These are phyloP conservation scores for Oehlia diaphana DNA, from an alignment of 192 early-diverging fungal genomes.

Conservation along the genomic window DNA sequence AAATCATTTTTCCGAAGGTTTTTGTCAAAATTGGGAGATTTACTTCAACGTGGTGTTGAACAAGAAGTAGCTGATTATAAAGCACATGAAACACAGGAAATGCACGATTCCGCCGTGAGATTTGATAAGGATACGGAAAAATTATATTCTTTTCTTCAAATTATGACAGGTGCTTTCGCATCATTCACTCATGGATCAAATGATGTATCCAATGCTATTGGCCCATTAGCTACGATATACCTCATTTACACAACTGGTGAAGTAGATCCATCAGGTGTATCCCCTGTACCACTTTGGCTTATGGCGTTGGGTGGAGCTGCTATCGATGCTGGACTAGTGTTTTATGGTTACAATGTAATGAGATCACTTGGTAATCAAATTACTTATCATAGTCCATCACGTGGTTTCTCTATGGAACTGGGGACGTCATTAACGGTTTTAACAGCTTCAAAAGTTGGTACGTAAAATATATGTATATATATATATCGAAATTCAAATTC, in stretches of 20 bases:
- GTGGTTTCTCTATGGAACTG: constrained; percentile 80
- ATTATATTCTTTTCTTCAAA: constrained; percentile 81
- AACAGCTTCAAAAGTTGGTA: constrained; percentile 69
- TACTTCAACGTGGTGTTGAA: constrained; percentile 16
- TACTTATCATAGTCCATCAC: constrained; percentile 78
- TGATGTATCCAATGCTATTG: constrained; percentile 86
- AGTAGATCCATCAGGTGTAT: constrained; percentile 42
- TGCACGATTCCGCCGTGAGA: constrained; percentile 64
- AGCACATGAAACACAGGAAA: constrained; percentile 38
- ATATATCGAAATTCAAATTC: too few species aligned
- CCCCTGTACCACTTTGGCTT: constrained; percentile 71
- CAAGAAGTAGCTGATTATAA: constrained; percentile 35
- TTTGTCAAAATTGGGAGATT: constrained; percentile 28
- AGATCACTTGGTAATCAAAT: constrained; percentile 78
- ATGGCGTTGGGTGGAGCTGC: constrained; percentile 71
- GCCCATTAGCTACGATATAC: constrained; percentile 74
- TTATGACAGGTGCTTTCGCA: constrained; percentile 78
- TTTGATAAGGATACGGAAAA: constrained; percentile 76
- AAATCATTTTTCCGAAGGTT: not conserved
- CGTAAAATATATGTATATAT: too few species aligned
- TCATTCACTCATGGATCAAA: constrained; percentile 88
- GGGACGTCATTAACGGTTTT: constrained; percentile 81
- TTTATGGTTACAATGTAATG: constrained; percentile 79
- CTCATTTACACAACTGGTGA: constrained; percentile 56
- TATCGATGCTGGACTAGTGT: constrained; percentile 74